Percentiles rank a stretch among this genome's conserved stretches.
Evolutionary conservation across 805 yeast species (phyloP).

Genomic region (Sugiyamaella mastotermitis): DNA sequence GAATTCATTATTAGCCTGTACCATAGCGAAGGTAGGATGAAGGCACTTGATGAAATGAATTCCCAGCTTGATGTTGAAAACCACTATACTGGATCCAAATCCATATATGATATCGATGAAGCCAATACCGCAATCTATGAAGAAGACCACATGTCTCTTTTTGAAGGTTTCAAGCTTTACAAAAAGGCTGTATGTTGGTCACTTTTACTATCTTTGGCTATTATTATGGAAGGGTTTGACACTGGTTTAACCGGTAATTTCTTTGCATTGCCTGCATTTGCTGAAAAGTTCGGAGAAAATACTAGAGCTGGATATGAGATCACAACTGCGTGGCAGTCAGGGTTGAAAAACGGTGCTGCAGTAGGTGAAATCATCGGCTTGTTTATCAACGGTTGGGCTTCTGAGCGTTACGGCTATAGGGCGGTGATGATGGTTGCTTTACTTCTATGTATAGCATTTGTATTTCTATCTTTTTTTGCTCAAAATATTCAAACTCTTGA

Average conservation of each 20-base stretch:
- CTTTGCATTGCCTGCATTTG: constrained; percentile 41
- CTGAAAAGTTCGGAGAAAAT: constrained; percentile 35
- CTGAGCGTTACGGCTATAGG: constrained; percentile 43
- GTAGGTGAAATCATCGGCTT: constrained; percentile 43
- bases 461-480: constrained; percentile 44
- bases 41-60: too few species aligned
- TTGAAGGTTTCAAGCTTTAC: constrained; percentile 30
- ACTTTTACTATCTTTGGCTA: constrained; percentile 36
- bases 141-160: constrained; percentile 27
- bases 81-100: too few species aligned
- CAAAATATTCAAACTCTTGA: constrained; percentile 31
- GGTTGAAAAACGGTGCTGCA: constrained; percentile 18
- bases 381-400: constrained; percentile 38
- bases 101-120: too few species aligned
- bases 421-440: constrained; percentile 35
- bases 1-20: too few species aligned
- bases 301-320: constrained; percentile 8
- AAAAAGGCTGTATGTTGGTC: constrained; percentile 45
- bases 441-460: constrained; percentile 30
- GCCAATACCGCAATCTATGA: constrained; percentile 13
- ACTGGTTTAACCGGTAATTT: constrained; percentile 35
- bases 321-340: constrained; percentile 22
- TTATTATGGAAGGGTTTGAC: constrained; percentile 49
- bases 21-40: too few species aligned
- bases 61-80: too few species aligned